A percentile compares a stretch with the other conserved stretches of the same genome.
phyloP scores from a whole-genome alignment of 2,329 filamentous ascomycete species.

The Blumeria hordei region DNA sequence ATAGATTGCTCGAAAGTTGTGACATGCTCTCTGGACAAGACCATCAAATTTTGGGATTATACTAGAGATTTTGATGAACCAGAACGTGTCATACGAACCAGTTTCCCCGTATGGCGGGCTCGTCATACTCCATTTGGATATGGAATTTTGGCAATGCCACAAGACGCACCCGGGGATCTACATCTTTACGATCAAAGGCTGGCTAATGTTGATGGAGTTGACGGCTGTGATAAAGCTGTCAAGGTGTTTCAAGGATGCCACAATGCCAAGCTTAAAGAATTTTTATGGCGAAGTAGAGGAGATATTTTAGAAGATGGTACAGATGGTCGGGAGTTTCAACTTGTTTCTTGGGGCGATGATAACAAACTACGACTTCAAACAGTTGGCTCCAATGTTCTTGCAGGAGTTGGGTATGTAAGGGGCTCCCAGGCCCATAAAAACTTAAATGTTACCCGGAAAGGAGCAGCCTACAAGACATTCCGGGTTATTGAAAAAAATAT shows the following conservation, averaged over 20 bases:
- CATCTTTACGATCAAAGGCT: slow-evolving; percentile 54
- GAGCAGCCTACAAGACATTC: slow-evolving; percentile 68
- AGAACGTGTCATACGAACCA: slow-evolving; percentile 55
- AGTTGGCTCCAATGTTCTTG: slow-evolving; percentile 37
- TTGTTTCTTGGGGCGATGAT: slow-evolving; percentile 83
- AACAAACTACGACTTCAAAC: slow-evolving; percentile 59
- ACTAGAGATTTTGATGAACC: slow-evolving; percentile 34
- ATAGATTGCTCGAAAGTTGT: slow-evolving; percentile 46
- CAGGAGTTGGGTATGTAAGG: slow-evolving; percentile 48
- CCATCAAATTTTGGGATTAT: slow-evolving; percentile 86
- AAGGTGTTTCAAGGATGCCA: slow-evolving; percentile 33
- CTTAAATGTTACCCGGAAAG: slow-evolving; percentile 54
- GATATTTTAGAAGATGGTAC: slow-evolving; percentile 36
- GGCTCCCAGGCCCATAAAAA: slow-evolving; percentile 39
- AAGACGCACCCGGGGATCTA: slow-evolving; percentile 63
- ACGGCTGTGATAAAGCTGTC: slow-evolving; percentile 24
- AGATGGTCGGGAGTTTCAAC: slow-evolving; percentile 72
- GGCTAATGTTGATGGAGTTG: slow-evolving; percentile 20
- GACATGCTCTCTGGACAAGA: slow-evolving; percentile 78
- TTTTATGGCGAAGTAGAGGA: slow-evolving; percentile 68
- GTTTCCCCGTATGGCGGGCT: slow-evolving; percentile 76
- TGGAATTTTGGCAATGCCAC: slow-evolving; percentile 74
- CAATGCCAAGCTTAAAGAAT: slow-evolving; percentile 60
- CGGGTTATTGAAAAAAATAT: slow-evolving; percentile 40
- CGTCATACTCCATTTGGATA: slow-evolving; percentile 76